These are phyloP conservation scores for Thalassiosira allenii DNA, from an alignment of 352 stramenopile genomes.

Conservation along the genomic window DNA sequence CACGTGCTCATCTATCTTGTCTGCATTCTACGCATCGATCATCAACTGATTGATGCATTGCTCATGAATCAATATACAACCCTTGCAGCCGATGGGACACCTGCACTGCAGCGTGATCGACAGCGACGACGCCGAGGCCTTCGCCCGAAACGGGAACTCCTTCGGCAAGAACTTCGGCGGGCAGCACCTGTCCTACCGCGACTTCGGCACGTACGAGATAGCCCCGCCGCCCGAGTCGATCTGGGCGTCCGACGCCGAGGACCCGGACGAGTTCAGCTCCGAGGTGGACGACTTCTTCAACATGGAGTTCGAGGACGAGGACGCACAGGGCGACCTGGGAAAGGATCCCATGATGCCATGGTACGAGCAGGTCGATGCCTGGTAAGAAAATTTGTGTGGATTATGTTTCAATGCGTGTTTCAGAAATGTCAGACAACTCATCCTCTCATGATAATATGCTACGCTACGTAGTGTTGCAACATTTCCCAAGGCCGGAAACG, in stretches of 20 bases:
- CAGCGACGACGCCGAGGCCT: slow-evolving; percentile 77
- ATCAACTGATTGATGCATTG: no score
- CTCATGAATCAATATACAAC: neutral
- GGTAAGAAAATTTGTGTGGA: no score
- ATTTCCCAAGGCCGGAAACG: slow-evolving; percentile 74
- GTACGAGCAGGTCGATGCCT: slow-evolving; percentile 84
- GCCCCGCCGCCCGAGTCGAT: slow-evolving; percentile 76
- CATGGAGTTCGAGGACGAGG: slow-evolving; percentile 62
- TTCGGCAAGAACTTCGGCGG: slow-evolving; percentile 83
- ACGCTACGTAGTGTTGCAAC: slow-evolving; percentile 59
- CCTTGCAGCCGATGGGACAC: slow-evolving; percentile 67
- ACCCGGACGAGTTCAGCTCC: slow-evolving; percentile 37
- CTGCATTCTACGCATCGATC: no score
- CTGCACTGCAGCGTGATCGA: slow-evolving; percentile 84
- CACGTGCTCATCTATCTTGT: no score
- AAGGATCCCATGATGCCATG: slow-evolving; percentile 81
- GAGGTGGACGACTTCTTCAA: slow-evolving; percentile 64
- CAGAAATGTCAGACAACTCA: no score
- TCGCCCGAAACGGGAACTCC: slow-evolving; percentile 80
- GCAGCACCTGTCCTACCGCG: slow-evolving; percentile 70
- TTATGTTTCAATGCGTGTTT: no score
- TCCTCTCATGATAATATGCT: no score
- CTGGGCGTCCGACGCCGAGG: slow-evolving; percentile 58
- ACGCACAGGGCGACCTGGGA: slow-evolving; percentile 50
- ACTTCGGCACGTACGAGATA: slow-evolving; percentile 83